Base-by-base conservation (phyloP, 768 basidiomycete species). In the Pleurotus ostreatus region DNA sequence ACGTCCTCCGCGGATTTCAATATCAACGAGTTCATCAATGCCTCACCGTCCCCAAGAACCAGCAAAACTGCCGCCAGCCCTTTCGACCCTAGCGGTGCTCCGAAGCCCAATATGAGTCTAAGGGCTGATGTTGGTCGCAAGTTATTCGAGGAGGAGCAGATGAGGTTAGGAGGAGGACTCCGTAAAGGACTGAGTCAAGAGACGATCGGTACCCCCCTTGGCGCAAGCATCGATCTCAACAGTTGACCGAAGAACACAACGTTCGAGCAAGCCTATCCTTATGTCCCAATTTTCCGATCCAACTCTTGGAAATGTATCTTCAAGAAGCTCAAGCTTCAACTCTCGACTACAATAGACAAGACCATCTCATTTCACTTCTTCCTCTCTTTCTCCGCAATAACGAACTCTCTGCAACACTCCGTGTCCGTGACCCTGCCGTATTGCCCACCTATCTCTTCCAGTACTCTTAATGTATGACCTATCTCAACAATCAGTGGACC, bases 11-110 rank as follows among this genome's bases (percentile, higher is more conserved):
- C 69, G 62, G 69, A 80, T 13, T 88, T 89, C 70, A 85, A 88
- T 66, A 74, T 88, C 57, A 79, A 79, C 60, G 88, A 89, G 56
- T 90, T 83, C 65, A 82, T 89, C 64, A 83, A 89, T 61, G 84
- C 84, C 38, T 88, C 87, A 22, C 86, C 86, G 12, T 84, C 85
- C 2, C 83, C 85, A 4, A 73, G 77, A 11, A 68, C 76, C 13
- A 71, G 68, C 12, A 53, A 53, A 39, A 53, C 51, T 40, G 56
- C 66, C 1, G 63, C 69, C 46, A 63, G 63, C 8, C 72, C 63
- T 30, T 65, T 68, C 46, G 45, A 49, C 56, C 22, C 41, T 9
- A 23, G 16, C 26, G 46, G 66, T 53, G 61, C 63, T 65, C 62
- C 63, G 62, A 77, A 77, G 59, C 57, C 70, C 38, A 80, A 77